phyloP scores from a whole-genome alignment of 345 rosid genomes.

The Erucastrum elatum region DNA sequence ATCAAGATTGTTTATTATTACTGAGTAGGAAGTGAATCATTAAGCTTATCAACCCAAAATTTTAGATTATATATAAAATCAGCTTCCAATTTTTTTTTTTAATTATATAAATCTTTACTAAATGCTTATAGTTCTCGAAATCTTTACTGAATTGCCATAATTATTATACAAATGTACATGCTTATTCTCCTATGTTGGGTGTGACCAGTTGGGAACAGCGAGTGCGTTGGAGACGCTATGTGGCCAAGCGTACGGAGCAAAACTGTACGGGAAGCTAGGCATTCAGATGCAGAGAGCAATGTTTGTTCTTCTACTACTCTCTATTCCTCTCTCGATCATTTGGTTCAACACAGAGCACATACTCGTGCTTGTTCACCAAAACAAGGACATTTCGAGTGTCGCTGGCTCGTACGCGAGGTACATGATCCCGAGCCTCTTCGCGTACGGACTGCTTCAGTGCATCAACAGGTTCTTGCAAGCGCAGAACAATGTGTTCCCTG shows the following conservation, averaged over 20 bases:
- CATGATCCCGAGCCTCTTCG: slow-evolving; percentile 52
- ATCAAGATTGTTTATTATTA: background rate
- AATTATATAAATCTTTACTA: background rate
- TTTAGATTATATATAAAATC: background rate
- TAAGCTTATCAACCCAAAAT: background rate
- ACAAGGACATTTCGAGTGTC: slow-evolving; percentile 42
- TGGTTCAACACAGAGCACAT: slow-evolving; percentile 23
- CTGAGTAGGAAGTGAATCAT: background rate
- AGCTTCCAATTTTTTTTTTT: background rate
- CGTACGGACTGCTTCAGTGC: slow-evolving; percentile 45
- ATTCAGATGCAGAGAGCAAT: background rate
- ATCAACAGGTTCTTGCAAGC: slow-evolving; percentile 51
- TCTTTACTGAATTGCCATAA: background rate
- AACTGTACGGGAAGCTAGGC: background rate
- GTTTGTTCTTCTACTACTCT: background rate
- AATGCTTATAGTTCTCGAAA: background rate
- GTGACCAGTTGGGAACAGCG: background rate
- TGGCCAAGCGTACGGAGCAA: background rate
- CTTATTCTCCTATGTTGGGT: background rate
- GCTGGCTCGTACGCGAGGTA: slow-evolving; percentile 48
- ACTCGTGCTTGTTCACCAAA: slow-evolving; percentile 15
- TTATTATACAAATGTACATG: background rate
- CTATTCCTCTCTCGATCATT: background rate
- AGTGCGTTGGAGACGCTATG: background rate
- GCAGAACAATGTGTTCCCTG: slow-evolving; percentile 52